Percentiles rank a stretch among this genome's conserved stretches.
phyloP scores from a whole-genome alignment of 768 basidiomycete species.

The Boletus rubroflammeus region DNA sequence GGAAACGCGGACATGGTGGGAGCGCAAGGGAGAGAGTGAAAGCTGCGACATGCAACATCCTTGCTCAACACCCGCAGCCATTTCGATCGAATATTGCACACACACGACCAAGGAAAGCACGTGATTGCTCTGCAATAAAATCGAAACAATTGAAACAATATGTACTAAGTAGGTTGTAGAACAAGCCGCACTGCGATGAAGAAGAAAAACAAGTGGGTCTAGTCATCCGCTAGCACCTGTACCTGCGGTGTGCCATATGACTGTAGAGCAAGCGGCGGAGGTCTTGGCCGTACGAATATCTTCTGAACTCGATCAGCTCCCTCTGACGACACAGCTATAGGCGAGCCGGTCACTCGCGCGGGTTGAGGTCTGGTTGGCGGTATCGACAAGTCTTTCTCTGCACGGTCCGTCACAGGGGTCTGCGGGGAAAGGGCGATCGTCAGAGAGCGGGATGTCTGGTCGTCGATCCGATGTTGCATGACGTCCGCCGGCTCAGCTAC shows the following conservation, averaged over 20 bases:
- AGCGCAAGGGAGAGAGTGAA: slow-evolving; percentile 7
- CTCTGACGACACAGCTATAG: slow-evolving; percentile 15
- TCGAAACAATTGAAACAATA: neutral
- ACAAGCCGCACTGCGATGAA: slow-evolving; percentile 3
- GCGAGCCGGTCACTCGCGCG: slow-evolving; percentile 28
- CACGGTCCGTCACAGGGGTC: slow-evolving; percentile 11
- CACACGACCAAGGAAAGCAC: slow-evolving; percentile 8
- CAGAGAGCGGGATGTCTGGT: slow-evolving; percentile 14
- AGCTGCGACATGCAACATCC: slow-evolving; percentile 14
- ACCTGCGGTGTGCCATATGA: slow-evolving; percentile 5
- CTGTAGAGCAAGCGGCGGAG: slow-evolving; percentile 36
- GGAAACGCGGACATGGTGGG: slow-evolving; percentile 69
- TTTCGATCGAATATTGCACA: neutral
- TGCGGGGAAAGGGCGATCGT: slow-evolving; percentile 19
- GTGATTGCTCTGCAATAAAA: slow-evolving; percentile 11
- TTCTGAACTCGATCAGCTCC: slow-evolving; percentile 17
- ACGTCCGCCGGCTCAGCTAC: neutral
- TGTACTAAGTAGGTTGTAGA: neutral
- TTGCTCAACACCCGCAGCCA: slow-evolving; percentile 3
- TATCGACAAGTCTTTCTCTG: slow-evolving; percentile 24
- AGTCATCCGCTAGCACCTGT: slow-evolving; percentile 19
- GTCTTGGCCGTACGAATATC: slow-evolving; percentile 39
- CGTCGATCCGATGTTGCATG: neutral
- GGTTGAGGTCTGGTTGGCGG: slow-evolving; percentile 26
- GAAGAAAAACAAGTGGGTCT: neutral